phyloP scores from a whole-genome alignment of 129 eudicot species.

The sunflower (Helianthus annuus) region DNA sequence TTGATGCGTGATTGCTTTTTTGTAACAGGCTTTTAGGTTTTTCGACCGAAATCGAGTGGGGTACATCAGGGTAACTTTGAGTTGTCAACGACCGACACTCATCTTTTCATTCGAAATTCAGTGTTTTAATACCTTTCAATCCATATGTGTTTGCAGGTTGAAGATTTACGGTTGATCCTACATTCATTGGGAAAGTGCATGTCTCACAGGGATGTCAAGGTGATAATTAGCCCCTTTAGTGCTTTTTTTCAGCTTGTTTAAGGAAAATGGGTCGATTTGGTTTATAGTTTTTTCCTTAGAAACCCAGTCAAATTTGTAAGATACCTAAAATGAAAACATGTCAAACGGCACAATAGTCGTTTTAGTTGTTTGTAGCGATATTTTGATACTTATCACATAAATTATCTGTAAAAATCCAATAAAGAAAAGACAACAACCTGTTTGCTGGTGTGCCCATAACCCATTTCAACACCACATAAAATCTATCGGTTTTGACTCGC shows the following conservation, averaged over 20 bases:
- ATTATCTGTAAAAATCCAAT: not conserved
- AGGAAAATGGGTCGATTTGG: not conserved
- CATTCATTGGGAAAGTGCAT: slow-evolving; percentile 83
- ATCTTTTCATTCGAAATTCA: not conserved
- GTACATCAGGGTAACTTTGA: slow-evolving; percentile 62
- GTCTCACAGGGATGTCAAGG: slow-evolving; percentile 95
- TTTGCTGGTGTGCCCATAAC: not conserved
- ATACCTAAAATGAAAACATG: no score
- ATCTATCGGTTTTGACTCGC: not conserved
- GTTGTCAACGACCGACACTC: not conserved
- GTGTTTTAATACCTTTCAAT: not conserved
- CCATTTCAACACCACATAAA: not conserved
- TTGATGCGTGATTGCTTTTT: slow-evolving; percentile 4
- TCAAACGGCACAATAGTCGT: no score
- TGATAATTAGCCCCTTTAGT: slow-evolving; percentile 22
- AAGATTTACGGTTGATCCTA: slow-evolving; percentile 83
- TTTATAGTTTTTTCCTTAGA: not conserved
- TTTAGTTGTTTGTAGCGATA: no score
- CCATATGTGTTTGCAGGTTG: slow-evolving; percentile 57
- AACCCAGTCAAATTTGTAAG: no score
- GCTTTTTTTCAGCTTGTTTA: not conserved
- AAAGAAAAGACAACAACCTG: not conserved
- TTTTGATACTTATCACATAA: no score
- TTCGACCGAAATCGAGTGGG: slow-evolving; percentile 95
- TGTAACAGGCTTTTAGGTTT: slow-evolving; percentile 89